Percentiles rank a stretch among this genome's conserved stretches.
Evolutionary conservation across 257 asterid genomes (phyloP).

Genomic region (Fraxinus americana): DNA sequence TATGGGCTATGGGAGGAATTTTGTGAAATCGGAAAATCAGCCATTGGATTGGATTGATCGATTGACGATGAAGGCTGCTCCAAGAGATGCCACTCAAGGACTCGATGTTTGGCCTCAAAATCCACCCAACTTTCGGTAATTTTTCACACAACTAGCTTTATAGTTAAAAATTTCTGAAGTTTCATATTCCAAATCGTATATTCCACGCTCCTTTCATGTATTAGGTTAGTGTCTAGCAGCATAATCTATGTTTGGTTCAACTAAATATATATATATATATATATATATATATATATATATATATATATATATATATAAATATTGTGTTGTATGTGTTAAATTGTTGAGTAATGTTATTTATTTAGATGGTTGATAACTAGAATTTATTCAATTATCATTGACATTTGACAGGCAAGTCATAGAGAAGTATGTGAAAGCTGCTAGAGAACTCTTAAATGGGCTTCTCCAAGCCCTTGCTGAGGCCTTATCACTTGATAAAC

Average conservation of each 20-base stretch:
- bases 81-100: conserved; percentile 37
- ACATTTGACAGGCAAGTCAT: conserved; percentile 37
- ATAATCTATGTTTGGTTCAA: too few species aligned
- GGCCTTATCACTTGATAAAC: conserved; percentile 27
- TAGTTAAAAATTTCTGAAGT: too few species aligned
- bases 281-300: too few species aligned
- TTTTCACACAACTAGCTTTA: neutral
- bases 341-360: too few species aligned
- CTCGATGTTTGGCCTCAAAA: conserved; percentile 47
- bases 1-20: conserved; percentile 49
- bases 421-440: conserved; percentile 41
- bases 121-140: conserved; percentile 44
- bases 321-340: too few species aligned
- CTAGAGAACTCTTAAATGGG: conserved; percentile 34
- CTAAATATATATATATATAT: too few species aligned
- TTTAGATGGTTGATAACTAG: too few species aligned
- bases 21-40: conserved; percentile 37
- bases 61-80: conserved; percentile 47
- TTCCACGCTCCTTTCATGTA: too few species aligned
- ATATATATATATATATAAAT: too few species aligned
- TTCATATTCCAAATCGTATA: too few species aligned
- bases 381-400: neutral
- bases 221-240: too few species aligned
- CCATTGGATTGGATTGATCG: conserved; percentile 58
- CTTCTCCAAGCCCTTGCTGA: conserved; percentile 39